Base-by-base conservation (phyloP, 164 flowering plant species). In the Piper betle region DNA sequence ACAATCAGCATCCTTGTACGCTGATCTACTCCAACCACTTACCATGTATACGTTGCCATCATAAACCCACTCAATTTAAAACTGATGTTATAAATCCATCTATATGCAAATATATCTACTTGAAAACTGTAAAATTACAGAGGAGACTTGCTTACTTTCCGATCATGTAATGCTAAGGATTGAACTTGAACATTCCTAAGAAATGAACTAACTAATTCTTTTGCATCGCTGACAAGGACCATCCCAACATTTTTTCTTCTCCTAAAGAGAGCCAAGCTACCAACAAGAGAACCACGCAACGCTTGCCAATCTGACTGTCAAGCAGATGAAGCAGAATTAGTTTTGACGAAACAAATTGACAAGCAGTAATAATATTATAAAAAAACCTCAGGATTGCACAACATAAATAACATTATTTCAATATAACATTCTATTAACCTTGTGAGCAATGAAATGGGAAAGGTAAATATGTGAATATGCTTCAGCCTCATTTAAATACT, bases 251-350 rank as follows among this genome's bases (percentile, higher is more conserved):
- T 64, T 59, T 37, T 57, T 69, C 84, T 85, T 69, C 99, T 82
- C 81, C 82, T 81, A 77, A 86, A 20, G 57, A 93, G 78, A 46
- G 88, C 89, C 81, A 90, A 75, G 69, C 97, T 90, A 64, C 99
- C 99, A 77, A 90, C 80, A 77, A 93, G 82, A 15, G 96, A 89
- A 66, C 99, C 99, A 62, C 79, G 88, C 66, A 90, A 68, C 46
- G 95, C 96, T 75, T 75, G 91, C 99, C 99, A 93, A 75, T 93
- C 99, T 90, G 87, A 86, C 97, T 93, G 93, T 75, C 72, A 67
- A 37, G 70, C 69, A 68, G 58, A 66, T 12, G 52, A 66, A 50
- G 66, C 74, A 78, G 71, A 55, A 17, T 46, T 37, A 39, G 37
- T 54, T 54, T 13, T 10, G 33, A 25, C 58, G 25, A 55, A 25